Conservation (phyloP, 768 basidiomycete genomes). For the Flagelloscypha sp. region DNA sequence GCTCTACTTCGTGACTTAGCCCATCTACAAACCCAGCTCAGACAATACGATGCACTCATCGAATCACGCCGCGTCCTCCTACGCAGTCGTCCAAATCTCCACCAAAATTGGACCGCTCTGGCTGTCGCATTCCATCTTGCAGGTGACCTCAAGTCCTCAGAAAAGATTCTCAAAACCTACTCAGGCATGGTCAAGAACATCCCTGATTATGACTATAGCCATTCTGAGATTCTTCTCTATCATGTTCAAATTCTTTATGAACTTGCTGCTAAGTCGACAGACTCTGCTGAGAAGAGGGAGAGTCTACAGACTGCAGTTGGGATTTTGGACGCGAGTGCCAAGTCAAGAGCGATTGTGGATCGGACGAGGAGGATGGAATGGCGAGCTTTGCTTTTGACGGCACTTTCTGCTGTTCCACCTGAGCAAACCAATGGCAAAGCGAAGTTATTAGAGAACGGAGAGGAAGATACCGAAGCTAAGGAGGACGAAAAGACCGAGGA, state of each 20-base stretch:
- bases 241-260: slow-evolving; percentile 70
- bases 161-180: slow-evolving; percentile 66
- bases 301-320: slow-evolving; percentile 57
- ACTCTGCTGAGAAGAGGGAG: too few relatives aligned
- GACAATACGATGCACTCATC: slow-evolving; percentile 68
- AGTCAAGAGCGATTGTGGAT: slow-evolving; percentile 62
- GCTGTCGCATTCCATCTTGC: slow-evolving; percentile 86
- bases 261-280: slow-evolving; percentile 47
- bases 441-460: too few relatives aligned
- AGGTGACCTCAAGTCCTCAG: slow-evolving; percentile 63
- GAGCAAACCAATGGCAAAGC: too few relatives aligned
- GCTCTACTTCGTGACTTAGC: slow-evolving; percentile 91
- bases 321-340: slow-evolving; percentile 56
- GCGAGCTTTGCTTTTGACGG: slow-evolving; percentile 39
- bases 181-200: slow-evolving; percentile 70
- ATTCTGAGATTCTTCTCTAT: slow-evolving; percentile 76
- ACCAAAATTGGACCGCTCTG: slow-evolving; percentile 84
- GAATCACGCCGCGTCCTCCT: slow-evolving; percentile 80
- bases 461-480: too few relatives aligned
- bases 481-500: too few relatives aligned
- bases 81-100: slow-evolving; percentile 68
- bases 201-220: slow-evolving; percentile 71
- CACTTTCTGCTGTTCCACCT: too few relatives aligned
- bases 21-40: slow-evolving; percentile 79
- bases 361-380: slow-evolving; percentile 57